These are phyloP conservation scores for Biscogniauxia mediterranea DNA, from an alignment of 2,329 filamentous ascomycete genomes.

Conservation along the genomic window DNA sequence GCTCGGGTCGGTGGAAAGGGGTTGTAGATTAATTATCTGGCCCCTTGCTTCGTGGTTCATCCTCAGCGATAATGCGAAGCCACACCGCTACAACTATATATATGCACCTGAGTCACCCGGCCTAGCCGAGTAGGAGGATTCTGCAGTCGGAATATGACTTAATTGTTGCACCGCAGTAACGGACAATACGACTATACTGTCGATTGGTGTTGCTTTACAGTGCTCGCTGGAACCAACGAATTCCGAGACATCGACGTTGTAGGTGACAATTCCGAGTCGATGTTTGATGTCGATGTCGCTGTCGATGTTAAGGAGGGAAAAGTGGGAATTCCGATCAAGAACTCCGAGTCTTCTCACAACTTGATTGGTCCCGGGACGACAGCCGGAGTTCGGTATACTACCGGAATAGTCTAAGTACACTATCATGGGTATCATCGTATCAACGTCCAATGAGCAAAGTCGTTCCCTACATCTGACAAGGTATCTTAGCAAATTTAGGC, in stretches of 20 bases:
- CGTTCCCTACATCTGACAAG: not conserved
- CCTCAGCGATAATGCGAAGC: slow-evolving; percentile 3
- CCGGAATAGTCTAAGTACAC: slow-evolving; percentile 7
- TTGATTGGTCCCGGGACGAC: slow-evolving; percentile 15
- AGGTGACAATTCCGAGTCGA: not conserved
- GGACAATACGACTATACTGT: not conserved
- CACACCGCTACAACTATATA: slow-evolving; percentile 7
- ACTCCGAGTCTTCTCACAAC: slow-evolving; percentile 15
- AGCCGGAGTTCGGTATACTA: slow-evolving; percentile 21
- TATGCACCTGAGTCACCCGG: not conserved
- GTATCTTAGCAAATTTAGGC: not conserved
- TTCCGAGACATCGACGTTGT: not conserved
- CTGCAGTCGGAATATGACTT: not conserved
- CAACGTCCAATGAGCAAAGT: not conserved
- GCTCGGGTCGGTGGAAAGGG: slow-evolving; percentile 14
- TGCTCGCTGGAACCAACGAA: not conserved
- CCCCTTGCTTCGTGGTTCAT: slow-evolving; percentile 27
- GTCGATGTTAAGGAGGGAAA: not conserved
- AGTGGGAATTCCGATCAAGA: slow-evolving; percentile 5
- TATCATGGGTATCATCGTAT: not conserved
- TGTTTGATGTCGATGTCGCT: not conserved
- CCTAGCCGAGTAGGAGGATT: not conserved
- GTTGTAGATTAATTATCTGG: slow-evolving; percentile 29
- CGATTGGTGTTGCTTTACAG: not conserved
- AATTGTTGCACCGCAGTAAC: not conserved